Conservation (phyloP, 2,329 filamentous ascomycete species). For the Massarina eburnea region DNA sequence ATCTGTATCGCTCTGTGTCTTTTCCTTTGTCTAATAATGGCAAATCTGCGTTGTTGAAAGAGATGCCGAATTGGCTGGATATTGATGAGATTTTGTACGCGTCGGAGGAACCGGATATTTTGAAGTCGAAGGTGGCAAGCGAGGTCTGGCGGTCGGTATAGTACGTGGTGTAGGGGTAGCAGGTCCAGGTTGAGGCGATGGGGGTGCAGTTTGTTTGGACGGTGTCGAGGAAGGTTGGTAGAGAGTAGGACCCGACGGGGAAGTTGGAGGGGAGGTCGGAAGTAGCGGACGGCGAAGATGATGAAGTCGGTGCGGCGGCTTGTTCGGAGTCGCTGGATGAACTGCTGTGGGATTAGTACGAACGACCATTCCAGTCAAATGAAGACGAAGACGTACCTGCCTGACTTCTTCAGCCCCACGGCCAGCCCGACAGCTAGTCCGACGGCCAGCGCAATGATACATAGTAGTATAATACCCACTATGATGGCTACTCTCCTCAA, state of each 20-base stretch:
- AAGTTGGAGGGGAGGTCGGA: constrained; percentile 45
- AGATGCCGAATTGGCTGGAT: constrained; percentile 59
- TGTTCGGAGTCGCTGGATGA: constrained; percentile 3
- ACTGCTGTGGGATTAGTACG: constrained; percentile 1
- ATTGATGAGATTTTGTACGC: constrained; percentile 59
- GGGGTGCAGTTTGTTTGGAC: constrained; percentile 60
- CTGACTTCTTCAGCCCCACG: constrained; percentile 42
- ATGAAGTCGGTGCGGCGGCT: constrained; percentile 10
- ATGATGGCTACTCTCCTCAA: constrained; percentile 45
- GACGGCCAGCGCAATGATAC: constrained; percentile 43
- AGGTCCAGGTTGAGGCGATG: constrained; percentile 61
- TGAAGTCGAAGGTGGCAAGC: constrained; percentile 62
- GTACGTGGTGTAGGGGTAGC: constrained; percentile 60
- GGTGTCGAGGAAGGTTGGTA: constrained; percentile 60
- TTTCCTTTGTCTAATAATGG: constrained; percentile 52
- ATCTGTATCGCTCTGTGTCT: constrained; percentile 59
- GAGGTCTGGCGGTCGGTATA: constrained; percentile 43
- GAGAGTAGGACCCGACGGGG: constrained; percentile 63
- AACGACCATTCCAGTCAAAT: neutral
- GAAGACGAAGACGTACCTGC: constrained; percentile 16
- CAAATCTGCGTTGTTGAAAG: constrained; percentile 57
- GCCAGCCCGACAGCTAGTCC: constrained; percentile 46
- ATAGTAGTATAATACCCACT: constrained; percentile 28
- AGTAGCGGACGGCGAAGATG: constrained; percentile 18
- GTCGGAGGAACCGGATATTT: constrained; percentile 50